Evolutionary conservation across 805 yeast genomes (phyloP).

Genomic region (Schizosaccharomyces pombe): DNA sequence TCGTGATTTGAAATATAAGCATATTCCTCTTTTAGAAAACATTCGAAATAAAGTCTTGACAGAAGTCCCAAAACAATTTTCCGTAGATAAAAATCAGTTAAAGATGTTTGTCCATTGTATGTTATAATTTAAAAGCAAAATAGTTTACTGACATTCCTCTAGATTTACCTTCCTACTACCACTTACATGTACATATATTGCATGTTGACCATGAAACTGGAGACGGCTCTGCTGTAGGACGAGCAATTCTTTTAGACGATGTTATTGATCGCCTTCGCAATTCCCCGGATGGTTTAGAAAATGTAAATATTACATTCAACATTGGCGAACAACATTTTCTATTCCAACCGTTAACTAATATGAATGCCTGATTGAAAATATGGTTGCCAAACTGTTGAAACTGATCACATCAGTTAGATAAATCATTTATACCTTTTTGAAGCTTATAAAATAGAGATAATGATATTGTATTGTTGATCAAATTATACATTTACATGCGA

Average conservation of each 20-base stretch:
- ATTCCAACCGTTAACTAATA: not conserved
- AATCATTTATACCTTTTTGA: too few species aligned
- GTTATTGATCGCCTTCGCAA: conserved; percentile 45
- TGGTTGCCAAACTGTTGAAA: not conserved
- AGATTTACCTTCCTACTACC: conserved; percentile 85
- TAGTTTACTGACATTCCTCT: not conserved
- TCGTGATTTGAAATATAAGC: conserved; percentile 43
- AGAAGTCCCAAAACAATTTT: conserved; percentile 21
- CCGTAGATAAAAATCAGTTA: conserved; percentile 31
- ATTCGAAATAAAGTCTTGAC: conserved; percentile 24
- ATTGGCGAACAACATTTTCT: conserved; percentile 59
- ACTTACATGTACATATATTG: conserved; percentile 79
- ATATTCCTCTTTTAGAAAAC: conserved; percentile 32
- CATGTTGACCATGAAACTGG: conserved; percentile 41
- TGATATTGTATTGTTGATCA: not conserved
- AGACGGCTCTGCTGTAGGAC: conserved; percentile 53
- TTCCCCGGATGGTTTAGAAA: conserved; percentile 29
- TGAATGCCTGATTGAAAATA: not conserved
- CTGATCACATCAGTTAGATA: too few species aligned
- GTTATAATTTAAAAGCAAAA: not conserved
- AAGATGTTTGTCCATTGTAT: conserved; percentile 48
- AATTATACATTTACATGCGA: too few species aligned
- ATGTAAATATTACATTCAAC: conserved; percentile 36
- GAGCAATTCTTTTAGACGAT: conserved; percentile 61
- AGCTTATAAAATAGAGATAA: not conserved